Base-by-base conservation (phyloP, 495 filamentous ascomycete genomes). In the Talaromyces wortmannii region DNA sequence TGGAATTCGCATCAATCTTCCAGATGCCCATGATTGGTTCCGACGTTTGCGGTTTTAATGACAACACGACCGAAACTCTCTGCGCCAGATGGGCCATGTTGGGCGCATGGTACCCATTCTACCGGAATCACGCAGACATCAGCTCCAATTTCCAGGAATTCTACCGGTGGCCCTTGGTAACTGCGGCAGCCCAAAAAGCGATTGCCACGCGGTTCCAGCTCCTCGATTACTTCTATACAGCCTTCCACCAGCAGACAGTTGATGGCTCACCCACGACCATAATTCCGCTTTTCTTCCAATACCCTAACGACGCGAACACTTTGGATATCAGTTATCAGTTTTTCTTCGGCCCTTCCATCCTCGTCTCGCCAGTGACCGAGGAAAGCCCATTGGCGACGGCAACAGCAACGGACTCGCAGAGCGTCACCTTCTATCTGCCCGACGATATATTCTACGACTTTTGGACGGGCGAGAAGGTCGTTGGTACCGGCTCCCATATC, bases 151-250 rank as follows among this genome's bases (percentile, higher is more conserved):
- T 78, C 0, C 90, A 95, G 68, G 90, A 95, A 61, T 88, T 89
- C 63, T 95, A 94, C 70, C 80, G 74, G 47, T 92, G 86, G 85
- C 63, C 75, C 1, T 66, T 62, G 2, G 88, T 90, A 1, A 71
- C 85, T 6, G 72, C 76, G 10, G 83, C 86, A 0, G 89, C 87
- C 0, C 73, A 73, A 47, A 88, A 85, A 63, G 83, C 81, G 51
- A 90, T 92, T 64, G 80, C 83, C 45, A 86, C 84, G 61, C 81
- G 88, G 17, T 91, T 90, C 74, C 75, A 75, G 4, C 75, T 92
- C 4, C 73, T 92, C 10, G 88, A 91, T 66, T 92, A 92, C 72
- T 78, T 91, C 50, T 92, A 92, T 78, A 91, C 89, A 0, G 83
- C 85, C 0, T 67, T 91, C 63, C 72, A 86, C 61, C 62, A 64